Conservation (phyloP, 2,329 filamentous ascomycete species). For the Colletotrichum aenigma region DNA sequence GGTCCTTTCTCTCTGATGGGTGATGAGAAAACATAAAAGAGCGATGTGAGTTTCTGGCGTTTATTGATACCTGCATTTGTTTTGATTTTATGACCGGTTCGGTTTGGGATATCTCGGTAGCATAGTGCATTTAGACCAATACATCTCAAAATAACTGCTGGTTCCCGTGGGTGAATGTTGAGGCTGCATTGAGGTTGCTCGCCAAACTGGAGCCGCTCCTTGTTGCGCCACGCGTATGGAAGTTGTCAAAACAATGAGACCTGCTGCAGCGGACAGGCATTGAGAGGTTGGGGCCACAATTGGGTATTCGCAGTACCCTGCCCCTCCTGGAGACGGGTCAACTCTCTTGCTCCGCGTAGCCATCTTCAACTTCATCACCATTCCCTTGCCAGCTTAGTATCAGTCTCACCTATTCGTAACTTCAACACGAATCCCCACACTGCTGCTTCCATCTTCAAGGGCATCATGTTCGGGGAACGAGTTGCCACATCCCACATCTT, state of each 20-base stretch:
- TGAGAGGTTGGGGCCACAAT: too few relatives aligned
- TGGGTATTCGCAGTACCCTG: too few relatives aligned
- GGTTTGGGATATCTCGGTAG: slow-evolving; percentile 9
- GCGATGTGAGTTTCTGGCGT: slow-evolving; percentile 10
- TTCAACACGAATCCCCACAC: neutral
- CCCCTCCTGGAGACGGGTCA: neutral
- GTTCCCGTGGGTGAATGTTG: neutral
- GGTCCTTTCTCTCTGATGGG: neutral
- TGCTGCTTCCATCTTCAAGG: neutral
- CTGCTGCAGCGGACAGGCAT: neutral
- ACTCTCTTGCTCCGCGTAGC: too few relatives aligned
- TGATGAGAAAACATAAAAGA: neutral
- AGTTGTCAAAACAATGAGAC: neutral
- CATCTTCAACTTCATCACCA: neutral
- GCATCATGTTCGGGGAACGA: too few relatives aligned
- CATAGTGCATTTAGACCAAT: slow-evolving; percentile 5
- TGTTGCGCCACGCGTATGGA: rapidly evolving
- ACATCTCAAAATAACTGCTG: neutral
- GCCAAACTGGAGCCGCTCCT: rapidly evolving
- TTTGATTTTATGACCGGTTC: neutral
- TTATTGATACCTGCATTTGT: neutral
- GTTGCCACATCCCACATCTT: too few relatives aligned
- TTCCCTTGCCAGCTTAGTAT: neutral
- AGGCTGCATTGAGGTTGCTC: neutral
- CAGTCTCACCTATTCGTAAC: neutral